phyloP scores from a whole-genome alignment of 805 yeast genomes.

The Diddensiella transvaalensis region DNA sequence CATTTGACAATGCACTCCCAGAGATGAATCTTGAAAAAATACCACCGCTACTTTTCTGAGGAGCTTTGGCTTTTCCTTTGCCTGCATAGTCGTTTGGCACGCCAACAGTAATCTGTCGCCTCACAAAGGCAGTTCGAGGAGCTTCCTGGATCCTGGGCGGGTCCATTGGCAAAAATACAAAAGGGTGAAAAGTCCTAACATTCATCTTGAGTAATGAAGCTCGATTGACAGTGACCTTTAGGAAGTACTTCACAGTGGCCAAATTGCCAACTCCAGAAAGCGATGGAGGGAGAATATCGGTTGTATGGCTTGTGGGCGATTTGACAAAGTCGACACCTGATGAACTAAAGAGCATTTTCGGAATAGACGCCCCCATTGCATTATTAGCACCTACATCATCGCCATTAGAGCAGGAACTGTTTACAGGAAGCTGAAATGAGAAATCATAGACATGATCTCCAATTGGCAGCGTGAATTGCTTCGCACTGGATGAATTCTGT shows the following conservation, averaged over 20 bases:
- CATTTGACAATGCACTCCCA: constrained; percentile 1
- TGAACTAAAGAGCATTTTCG: background rate
- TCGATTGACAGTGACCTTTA: constrained; percentile 58
- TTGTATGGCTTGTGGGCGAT: constrained; percentile 19
- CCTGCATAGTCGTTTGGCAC: constrained; percentile 2
- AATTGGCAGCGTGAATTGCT: constrained; percentile 32
- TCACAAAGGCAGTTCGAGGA: constrained; percentile 40
- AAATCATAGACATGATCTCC: constrained; percentile 37
- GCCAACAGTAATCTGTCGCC: constrained; percentile 30
- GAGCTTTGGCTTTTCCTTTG: constrained; percentile 4
- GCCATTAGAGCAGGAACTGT: constrained; percentile 19
- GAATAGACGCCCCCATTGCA: constrained; percentile 6
- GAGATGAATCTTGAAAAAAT: constrained; percentile 6
- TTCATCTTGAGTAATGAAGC: constrained; percentile 48
- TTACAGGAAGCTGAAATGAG: constrained; percentile 33
- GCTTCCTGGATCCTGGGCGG: constrained; percentile 21
- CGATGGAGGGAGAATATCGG: constrained; percentile 32
- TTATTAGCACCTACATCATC: constrained; percentile 9
- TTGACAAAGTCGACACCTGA: constrained; percentile 18
- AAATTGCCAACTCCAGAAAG: constrained; percentile 27
- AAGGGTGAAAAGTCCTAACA: constrained; percentile 46
- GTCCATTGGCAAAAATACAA: constrained; percentile 48
- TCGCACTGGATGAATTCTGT: constrained; percentile 15
- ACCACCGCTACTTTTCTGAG: constrained; percentile 15
- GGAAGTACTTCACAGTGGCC: constrained; percentile 45